Evolutionary conservation across 78 protist genomes (phyloP).

Genomic region (Planoprotostelium fungivorum): DNA sequence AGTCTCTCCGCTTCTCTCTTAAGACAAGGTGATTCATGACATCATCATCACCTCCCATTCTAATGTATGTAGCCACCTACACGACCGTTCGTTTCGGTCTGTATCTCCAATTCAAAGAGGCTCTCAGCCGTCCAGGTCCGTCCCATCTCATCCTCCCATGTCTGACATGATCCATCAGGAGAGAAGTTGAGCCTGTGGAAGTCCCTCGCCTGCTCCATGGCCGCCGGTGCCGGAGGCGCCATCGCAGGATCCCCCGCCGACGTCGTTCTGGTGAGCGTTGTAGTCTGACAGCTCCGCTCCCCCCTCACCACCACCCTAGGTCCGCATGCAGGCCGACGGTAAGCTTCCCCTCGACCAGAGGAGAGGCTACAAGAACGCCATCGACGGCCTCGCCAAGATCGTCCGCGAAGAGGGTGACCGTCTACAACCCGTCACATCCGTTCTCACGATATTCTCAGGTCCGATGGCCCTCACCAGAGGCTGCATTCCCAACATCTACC

Average conservation of each 20-base stretch:
- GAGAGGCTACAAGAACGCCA: conserved; percentile 68
- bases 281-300: no score
- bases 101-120: conserved; percentile 35
- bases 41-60: no score
- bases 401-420: conserved; percentile 59
- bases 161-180: background rate
- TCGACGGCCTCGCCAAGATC: conserved; percentile 67
- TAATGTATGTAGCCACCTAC: conserved; percentile 15
- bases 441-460: background rate
- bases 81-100: conserved; percentile 59
- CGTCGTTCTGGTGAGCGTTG: conserved; percentile 17
- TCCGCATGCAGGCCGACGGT: conserved; percentile 72
- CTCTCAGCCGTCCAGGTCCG: conserved; percentile 15
- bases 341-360: conserved; percentile 57
- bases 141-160: background rate
- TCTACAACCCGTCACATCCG: background rate
- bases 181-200: background rate
- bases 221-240: conserved; percentile 67
- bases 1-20: conserved; percentile 55
- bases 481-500: conserved; percentile 37
- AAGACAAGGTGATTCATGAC: conserved; percentile 46
- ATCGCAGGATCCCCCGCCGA: conserved; percentile 63
- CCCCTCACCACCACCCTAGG: no score
- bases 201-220: conserved; percentile 7
- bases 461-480: conserved; percentile 36